Evolutionary conservation across 2,329 filamentous ascomycete genomes (phyloP), one percentile per base, ranked within the genome.

Genomic region (Pyrenophora graminea): DNA sequence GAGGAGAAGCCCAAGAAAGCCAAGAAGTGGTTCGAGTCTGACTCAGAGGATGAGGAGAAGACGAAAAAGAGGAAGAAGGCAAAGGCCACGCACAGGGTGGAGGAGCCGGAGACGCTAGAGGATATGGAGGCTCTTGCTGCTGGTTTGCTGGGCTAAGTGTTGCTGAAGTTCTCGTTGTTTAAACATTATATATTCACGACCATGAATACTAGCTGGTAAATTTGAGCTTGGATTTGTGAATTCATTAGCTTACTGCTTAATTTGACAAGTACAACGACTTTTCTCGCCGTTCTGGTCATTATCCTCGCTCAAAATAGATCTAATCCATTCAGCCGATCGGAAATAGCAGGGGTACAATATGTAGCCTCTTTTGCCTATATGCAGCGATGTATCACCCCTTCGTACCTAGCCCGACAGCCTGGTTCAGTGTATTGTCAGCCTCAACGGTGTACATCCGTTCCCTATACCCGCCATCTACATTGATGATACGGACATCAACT

Each of bases 1-100:
- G 74, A 74, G 59, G 73, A 70, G 53, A 77, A 77, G 41, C 76
- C 73, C 64, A 89, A 88, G 80, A 86, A 83, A 72, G 78, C 82
- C 53, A 90, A 88, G 83, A 91, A 91, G 74, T 90, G 87, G 87
- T 91, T 91, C 76, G 80, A 91, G 71, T 82, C 86, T 53, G 85
- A 86, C 53, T 82, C 81, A 2, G 81, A 80, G 12, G 78, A 80
- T 41, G 79, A 80, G 40, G 73, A 77, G 45, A 74, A 73, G 41
- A 59, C 56, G 38, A 68, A 64, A 55, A 70, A 63, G 57, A 54
- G 78, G 76, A 80, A 68, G 80, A 78, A 66, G 67, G 72, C 50
- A 81, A 78, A 66, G 67, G 71, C 50, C 81, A 80, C 74, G 80
- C 87, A 66, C 83, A 74, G 79, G 84, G 62, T 80, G 12, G 81